Conservation (phyloP, 306 rosid genomes). For the peach (Prunus persica) region DNA sequence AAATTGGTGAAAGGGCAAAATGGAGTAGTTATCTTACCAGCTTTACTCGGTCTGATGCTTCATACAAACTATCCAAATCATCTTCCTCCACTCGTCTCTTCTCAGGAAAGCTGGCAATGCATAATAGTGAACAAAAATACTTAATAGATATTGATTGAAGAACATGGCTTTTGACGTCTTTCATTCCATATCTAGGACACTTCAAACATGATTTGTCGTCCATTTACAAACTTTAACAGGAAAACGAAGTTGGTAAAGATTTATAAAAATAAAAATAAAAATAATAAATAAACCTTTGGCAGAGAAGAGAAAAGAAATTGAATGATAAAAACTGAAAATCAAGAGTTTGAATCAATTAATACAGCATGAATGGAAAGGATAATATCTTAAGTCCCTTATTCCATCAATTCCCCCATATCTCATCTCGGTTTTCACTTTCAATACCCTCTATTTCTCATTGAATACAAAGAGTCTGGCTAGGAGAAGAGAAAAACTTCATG, state of each 20-base stretch:
- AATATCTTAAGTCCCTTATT: too few relatives aligned
- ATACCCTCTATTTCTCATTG: neutral
- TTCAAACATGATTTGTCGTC: constrained; percentile 7
- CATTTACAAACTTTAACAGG: constrained; percentile 7
- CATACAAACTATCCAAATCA: constrained; percentile 37
- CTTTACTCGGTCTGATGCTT: constrained; percentile 47
- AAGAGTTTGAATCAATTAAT: too few relatives aligned
- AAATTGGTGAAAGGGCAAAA: neutral
- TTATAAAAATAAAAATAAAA: neutral
- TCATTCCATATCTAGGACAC: constrained; percentile 5
- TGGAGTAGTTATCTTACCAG: constrained; percentile 51
- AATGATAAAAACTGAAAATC: neutral
- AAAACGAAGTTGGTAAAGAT: neutral
- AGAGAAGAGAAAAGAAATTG: neutral
- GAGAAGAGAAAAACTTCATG: neutral
- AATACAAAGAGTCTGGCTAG: neutral
- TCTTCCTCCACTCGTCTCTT: constrained; percentile 53
- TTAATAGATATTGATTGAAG: constrained; percentile 14
- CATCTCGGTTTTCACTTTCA: neutral
- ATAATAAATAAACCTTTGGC: neutral
- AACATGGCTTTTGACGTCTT: constrained; percentile 13
- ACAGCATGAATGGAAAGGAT: too few relatives aligned
- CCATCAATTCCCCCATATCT: neutral
- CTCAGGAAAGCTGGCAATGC: constrained; percentile 65
- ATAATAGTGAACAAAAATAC: constrained; percentile 24